phyloP scores from a whole-genome alignment of 495 filamentous ascomycete genomes.

The Tuber microsphaerosporum region DNA sequence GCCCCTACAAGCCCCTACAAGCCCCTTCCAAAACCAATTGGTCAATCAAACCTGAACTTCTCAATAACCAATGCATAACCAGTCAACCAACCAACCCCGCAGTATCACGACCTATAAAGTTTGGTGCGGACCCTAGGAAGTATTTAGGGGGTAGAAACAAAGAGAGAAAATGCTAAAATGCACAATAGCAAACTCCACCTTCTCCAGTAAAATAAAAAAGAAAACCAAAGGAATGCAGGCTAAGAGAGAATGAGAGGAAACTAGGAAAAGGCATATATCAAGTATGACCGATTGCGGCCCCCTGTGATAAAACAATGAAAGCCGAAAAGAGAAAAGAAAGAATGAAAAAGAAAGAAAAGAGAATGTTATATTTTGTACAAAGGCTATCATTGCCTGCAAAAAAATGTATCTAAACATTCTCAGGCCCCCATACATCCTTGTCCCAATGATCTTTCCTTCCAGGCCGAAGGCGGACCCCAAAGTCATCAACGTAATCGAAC shows the following conservation, averaged over 20 bases:
- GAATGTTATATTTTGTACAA: constrained; percentile 4
- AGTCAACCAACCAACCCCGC: background rate
- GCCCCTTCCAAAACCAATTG: background rate
- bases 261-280: constrained; percentile 6
- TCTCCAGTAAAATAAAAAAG: constrained; percentile 13
- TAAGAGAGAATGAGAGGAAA: background rate
- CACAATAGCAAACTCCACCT: constrained; percentile 1
- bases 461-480: constrained; percentile 20
- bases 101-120: background rate
- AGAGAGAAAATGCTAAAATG: background rate
- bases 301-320: background rate
- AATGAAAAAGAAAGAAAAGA: constrained; percentile 4
- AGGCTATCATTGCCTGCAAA: constrained; percentile 4
- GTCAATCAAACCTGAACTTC: background rate
- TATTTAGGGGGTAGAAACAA: background rate
- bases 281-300: constrained; percentile 7
- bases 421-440: constrained; percentile 28
- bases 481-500: constrained; percentile 33
- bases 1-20: no score
- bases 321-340: background rate
- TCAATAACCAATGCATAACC: background rate
- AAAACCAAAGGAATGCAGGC: background rate
- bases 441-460: constrained; percentile 25
- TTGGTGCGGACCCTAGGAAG: background rate
- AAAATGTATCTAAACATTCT: constrained; percentile 15